phyloP scores from a whole-genome alignment of 108 stramenopile genomes.

The Schizochytrium sp. region DNA sequence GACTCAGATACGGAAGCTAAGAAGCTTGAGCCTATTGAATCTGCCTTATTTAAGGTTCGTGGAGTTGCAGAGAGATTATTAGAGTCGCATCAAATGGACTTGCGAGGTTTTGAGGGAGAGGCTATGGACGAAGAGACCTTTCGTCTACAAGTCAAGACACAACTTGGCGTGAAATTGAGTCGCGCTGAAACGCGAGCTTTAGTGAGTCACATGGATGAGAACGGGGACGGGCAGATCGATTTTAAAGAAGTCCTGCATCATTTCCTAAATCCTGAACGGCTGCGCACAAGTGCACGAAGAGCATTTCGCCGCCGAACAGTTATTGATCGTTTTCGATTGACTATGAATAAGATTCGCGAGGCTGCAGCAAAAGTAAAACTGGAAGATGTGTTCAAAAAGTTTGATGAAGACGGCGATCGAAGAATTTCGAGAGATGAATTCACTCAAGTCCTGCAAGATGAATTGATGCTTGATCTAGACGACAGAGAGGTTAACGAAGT shows the following conservation, averaged over 20 bases:
- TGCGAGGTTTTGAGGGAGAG: slow-evolving; percentile 50
- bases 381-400: slow-evolving; percentile 4
- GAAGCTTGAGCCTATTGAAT: slow-evolving; percentile 27
- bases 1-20: no score
- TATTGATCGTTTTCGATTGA: slow-evolving; percentile 19
- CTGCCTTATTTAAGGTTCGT: background rate
- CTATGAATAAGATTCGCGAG: slow-evolving; percentile 24
- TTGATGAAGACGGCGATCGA: slow-evolving; percentile 5
- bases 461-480: background rate
- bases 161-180: background rate
- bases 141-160: background rate
- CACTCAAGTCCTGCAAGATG: slow-evolving; percentile 4
- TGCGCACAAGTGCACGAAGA: background rate
- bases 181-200: slow-evolving; percentile 7
- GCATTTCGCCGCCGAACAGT: background rate
- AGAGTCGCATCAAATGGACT: slow-evolving; percentile 14
- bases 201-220: slow-evolving; percentile 51
- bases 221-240: slow-evolving; percentile 44
- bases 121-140: background rate
- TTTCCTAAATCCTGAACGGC: slow-evolving; percentile 39
- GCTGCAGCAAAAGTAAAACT: slow-evolving; percentile 7
- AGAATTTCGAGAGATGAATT: slow-evolving; percentile 10
- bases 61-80: slow-evolving; percentile 3
- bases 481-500: slow-evolving; percentile 16
- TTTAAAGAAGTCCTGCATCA: slow-evolving; percentile 34